phyloP scores from a whole-genome alignment of 148 eudicot genomes.

The Agrostemma githago region DNA sequence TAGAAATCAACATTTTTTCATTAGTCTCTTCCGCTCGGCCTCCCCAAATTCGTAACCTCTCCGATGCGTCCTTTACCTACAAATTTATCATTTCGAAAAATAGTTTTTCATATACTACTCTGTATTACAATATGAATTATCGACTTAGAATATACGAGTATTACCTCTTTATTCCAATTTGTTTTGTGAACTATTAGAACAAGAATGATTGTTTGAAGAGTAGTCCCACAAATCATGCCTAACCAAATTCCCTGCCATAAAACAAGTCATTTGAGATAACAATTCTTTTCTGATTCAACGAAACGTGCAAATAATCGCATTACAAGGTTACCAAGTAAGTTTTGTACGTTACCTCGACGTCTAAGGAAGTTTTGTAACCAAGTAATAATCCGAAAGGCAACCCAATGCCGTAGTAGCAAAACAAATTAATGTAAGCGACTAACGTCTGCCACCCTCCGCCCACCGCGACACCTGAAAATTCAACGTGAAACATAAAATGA shows the following conservation, averaged over 20 bases:
- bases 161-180: constrained; percentile 86
- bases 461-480: constrained; percentile 70
- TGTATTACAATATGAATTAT: background rate
- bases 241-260: constrained; percentile 81
- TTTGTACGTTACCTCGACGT: constrained; percentile 59
- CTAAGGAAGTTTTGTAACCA: constrained; percentile 65
- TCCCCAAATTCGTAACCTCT: constrained; percentile 50
- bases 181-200: constrained; percentile 63
- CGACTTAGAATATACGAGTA: background rate
- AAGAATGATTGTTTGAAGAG: constrained; percentile 73
- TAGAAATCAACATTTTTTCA: constrained; percentile 21
- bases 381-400: constrained; percentile 77
- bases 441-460: constrained; percentile 99
- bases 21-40: constrained; percentile 30
- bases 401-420: constrained; percentile 75
- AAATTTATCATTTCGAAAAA: background rate
- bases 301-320: too few species aligned
- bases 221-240: constrained; percentile 92
- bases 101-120: background rate
- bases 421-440: constrained; percentile 78
- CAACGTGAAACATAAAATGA: background rate
- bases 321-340: too few species aligned
- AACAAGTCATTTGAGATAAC: background rate
- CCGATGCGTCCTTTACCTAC: constrained; percentile 68
- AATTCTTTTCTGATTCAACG: background rate